Conservation (phyloP, 768 basidiomycete species). For the Panaeolus papilionaceus region DNA sequence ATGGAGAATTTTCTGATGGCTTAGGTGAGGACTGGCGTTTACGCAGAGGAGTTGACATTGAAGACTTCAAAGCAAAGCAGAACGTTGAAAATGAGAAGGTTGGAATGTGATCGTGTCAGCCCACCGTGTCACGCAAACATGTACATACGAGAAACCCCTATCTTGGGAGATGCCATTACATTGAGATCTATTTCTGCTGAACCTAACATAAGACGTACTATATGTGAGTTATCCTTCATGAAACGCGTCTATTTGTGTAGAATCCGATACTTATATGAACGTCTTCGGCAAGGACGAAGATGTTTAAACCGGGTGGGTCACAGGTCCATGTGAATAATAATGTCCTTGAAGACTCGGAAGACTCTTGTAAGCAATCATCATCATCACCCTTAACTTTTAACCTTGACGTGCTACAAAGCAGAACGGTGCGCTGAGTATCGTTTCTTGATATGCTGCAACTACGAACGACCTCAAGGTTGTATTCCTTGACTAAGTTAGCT, state of each 20-base stretch:
- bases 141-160: constrained; percentile 4
- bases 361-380: constrained; percentile 1
- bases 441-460: constrained; percentile 36
- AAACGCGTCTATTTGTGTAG: neutral
- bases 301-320: constrained; percentile 11
- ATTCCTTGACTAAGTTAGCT: constrained; percentile 33
- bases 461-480: constrained; percentile 33
- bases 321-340: constrained; percentile 11
- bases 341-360: neutral
- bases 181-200: neutral
- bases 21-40: constrained; percentile 22
- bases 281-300: neutral
- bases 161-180: neutral
- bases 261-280: neutral
- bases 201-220: neutral
- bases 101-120: neutral
- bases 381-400: constrained; percentile 17
- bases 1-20: constrained; percentile 9
- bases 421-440: constrained; percentile 12
- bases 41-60: constrained; percentile 19
- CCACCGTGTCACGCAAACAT: neutral
- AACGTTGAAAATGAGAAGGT: neutral
- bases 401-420: constrained; percentile 3
- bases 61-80: neutral
- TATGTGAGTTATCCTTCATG: neutral